Percentiles rank a stretch among this genome's conserved stretches.
phyloP scores from a whole-genome alignment of 2,329 filamentous ascomycete species.

The Xylariaceae sp. region DNA sequence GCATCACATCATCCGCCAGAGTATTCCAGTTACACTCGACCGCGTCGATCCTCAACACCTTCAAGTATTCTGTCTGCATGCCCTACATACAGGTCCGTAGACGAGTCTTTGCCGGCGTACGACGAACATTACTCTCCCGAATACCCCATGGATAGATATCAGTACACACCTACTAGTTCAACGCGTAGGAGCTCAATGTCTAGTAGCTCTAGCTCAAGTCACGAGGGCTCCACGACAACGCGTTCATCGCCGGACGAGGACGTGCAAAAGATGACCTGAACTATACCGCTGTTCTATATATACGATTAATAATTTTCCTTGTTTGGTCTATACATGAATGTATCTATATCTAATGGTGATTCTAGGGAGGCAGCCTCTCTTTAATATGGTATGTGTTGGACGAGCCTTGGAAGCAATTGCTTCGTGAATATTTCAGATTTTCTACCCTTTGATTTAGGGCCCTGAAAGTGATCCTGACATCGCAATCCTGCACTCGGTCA shows the following conservation, averaged over 20 bases:
- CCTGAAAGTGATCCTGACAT: too few species aligned
- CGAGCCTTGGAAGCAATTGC: too few species aligned
- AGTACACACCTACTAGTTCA: constrained; percentile 31
- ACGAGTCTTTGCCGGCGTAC: constrained; percentile 41
- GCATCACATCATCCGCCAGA: constrained; percentile 19
- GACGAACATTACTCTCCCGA: constrained; percentile 34
- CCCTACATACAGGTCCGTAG: constrained; percentile 32
- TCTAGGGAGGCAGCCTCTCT: background rate
- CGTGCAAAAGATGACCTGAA: constrained; percentile 26
- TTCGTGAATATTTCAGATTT: too few species aligned
- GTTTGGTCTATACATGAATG: constrained; percentile 4
- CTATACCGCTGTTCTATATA: background rate
- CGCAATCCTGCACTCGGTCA: too few species aligned
- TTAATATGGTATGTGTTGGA: too few species aligned
- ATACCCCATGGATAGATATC: constrained; percentile 41
- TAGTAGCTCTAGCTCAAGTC: constrained; percentile 9
- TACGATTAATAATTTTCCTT: constrained; percentile 2
- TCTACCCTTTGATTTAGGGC: too few species aligned
- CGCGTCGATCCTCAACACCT: constrained; percentile 20
- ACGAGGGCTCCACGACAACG: constrained; percentile 15
- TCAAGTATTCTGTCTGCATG: constrained; percentile 30
- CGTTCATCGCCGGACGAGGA: constrained; percentile 28
- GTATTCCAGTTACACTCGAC: constrained; percentile 17
- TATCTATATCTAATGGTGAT: background rate
- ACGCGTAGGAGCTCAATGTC: constrained; percentile 2